Conservation (phyloP, 192 early-diverging fungal species). For the Backusella morwellensis region DNA sequence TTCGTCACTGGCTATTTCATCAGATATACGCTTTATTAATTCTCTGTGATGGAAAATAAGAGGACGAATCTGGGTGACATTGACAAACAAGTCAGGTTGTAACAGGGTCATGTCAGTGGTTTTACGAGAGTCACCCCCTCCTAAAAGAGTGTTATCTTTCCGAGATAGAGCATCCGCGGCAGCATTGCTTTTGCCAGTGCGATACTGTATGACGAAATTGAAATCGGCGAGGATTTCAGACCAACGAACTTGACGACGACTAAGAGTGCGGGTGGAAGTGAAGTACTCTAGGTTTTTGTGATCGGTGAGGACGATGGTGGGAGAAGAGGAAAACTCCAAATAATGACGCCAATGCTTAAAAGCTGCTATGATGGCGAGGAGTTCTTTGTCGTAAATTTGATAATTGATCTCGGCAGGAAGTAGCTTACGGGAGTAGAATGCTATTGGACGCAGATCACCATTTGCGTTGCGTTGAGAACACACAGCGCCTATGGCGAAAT, state of each 20-base stretch:
- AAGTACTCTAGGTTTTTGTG: conserved; percentile 45
- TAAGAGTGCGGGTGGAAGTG: conserved; percentile 19
- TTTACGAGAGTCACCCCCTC: not conserved
- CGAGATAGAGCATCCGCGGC: conserved; percentile 12
- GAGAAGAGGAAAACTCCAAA: conserved; percentile 18
- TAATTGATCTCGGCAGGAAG: conserved; percentile 33
- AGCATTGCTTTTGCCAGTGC: not conserved
- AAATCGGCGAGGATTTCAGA: not conserved
- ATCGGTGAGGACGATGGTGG: conserved; percentile 15
- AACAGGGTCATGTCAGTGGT: not conserved
- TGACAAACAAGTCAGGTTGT: too few species aligned
- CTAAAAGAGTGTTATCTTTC: not conserved
- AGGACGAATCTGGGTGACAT: too few species aligned
- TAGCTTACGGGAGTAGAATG: conserved; percentile 28
- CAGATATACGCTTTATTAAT: not conserved
- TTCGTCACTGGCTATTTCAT: not conserved
- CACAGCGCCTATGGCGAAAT: conserved; percentile 12
- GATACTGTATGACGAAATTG: not conserved
- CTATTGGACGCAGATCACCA: conserved; percentile 22
- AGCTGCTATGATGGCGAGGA: conserved; percentile 31
- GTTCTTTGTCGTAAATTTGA: conserved; percentile 41
- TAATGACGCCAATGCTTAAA: conserved; percentile 39
- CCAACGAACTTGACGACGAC: conserved; percentile 40
- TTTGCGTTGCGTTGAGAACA: not conserved
- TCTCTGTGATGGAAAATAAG: not conserved